Evolutionary conservation across 2,329 filamentous ascomycete species (phyloP).

Genomic region (Trichothecium sympodiale): DNA sequence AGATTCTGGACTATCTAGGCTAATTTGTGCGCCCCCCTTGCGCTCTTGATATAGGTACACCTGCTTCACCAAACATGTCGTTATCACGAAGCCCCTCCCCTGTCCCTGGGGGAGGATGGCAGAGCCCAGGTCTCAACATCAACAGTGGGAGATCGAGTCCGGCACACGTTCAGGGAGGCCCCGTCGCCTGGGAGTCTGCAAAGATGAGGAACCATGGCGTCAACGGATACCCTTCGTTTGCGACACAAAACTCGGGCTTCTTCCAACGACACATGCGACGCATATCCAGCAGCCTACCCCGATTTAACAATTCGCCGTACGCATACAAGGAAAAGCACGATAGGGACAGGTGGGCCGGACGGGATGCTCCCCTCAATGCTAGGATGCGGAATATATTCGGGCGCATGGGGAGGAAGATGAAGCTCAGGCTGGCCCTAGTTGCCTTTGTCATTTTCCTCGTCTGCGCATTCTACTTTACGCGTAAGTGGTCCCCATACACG

Average conservation of each 20-base stretch:
- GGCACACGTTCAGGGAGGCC: conserved; percentile 40
- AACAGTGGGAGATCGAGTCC: conserved; percentile 63
- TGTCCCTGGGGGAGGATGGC: conserved; percentile 75
- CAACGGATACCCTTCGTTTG: conserved; percentile 67
- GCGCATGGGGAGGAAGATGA: conserved; percentile 53
- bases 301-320: conserved; percentile 51
- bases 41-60: conserved; percentile 31
- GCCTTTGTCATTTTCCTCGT: conserved; percentile 49
- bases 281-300: conserved; percentile 68
- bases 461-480: conserved; percentile 58
- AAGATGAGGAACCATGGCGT: conserved; percentile 66
- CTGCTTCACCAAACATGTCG: conserved; percentile 71
- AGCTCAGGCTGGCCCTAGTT: conserved; percentile 49
- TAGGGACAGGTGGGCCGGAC: conserved; percentile 38
- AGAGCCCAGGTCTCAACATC: conserved; percentile 67
- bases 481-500: conserved; percentile 40
- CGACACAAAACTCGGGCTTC: conserved; percentile 74
- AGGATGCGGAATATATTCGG: conserved; percentile 33
- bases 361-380: conserved; percentile 33
- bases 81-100: conserved; percentile 83
- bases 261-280: conserved; percentile 75
- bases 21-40: conserved; percentile 13
- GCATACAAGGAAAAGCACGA: conserved; percentile 70
- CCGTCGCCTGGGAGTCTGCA: conserved; percentile 71
- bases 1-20: conserved; percentile 5